phyloP scores from a whole-genome alignment of 768 basidiomycete species.

The Rhizopogon roseolus region DNA sequence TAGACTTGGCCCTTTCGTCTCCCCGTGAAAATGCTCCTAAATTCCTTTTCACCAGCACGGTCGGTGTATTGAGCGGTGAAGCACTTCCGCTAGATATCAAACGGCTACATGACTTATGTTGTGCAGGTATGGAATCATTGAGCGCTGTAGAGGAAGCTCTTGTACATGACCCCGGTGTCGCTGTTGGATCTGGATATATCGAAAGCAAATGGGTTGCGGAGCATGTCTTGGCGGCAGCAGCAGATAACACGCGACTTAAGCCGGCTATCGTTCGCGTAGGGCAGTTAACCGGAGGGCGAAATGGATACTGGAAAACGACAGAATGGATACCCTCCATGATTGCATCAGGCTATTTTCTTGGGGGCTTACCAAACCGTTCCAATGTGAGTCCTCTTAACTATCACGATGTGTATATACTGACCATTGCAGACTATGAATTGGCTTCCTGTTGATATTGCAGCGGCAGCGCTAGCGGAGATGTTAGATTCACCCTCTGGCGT shows the following conservation, averaged over 20 bases:
- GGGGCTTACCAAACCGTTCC: conserved; percentile 27
- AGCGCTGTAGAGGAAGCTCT: conserved; percentile 9
- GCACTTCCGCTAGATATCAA: background rate
- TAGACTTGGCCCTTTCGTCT: conserved; percentile 27
- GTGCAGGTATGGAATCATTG: background rate
- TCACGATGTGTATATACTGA: background rate
- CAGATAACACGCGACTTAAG: conserved; percentile 20
- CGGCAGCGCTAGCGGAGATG: background rate
- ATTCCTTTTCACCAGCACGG: conserved; percentile 29
- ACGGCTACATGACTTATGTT: background rate
- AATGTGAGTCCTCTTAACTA: conserved; percentile 18
- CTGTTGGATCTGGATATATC: conserved; percentile 31
- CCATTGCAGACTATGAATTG: conserved; percentile 16
- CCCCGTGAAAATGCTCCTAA: conserved; percentile 11
- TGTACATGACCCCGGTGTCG: conserved; percentile 16
- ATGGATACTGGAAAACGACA: conserved; percentile 36
- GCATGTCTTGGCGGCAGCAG: conserved; percentile 27
- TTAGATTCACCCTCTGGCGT: background rate
- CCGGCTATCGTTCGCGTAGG: conserved; percentile 37
- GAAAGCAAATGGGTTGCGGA: conserved; percentile 43
- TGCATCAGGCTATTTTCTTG: conserved; percentile 21
- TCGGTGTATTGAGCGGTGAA: conserved; percentile 21
- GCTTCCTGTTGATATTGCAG: conserved; percentile 17
- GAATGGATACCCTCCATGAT: conserved; percentile 44
- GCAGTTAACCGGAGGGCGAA: conserved; percentile 35